A percentile compares a stretch with the other conserved stretches of the same genome.
Evolutionary conservation across 2,329 filamentous ascomycete genomes (phyloP).

Genomic region (Calonectria hawksworthii): DNA sequence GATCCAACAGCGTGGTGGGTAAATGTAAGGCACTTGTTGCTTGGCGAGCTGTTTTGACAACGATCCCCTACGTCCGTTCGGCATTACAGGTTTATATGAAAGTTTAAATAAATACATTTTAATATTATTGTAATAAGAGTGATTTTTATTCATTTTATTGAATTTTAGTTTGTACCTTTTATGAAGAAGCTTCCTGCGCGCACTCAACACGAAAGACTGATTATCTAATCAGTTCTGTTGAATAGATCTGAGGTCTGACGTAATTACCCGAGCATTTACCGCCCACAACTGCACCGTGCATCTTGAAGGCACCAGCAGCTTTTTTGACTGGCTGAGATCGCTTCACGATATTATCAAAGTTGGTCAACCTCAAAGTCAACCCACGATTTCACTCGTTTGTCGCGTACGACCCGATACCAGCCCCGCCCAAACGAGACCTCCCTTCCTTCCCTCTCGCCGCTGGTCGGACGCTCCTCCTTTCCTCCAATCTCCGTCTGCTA

Average conservation of each 20-base stretch:
- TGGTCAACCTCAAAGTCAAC: not conserved
- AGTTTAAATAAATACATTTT: no score
- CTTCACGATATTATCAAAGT: not conserved
- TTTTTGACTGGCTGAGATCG: constrained; percentile 1
- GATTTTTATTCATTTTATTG: not conserved
- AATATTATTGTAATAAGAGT: not conserved
- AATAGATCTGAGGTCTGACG: constrained; percentile 15
- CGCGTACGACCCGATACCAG: not conserved
- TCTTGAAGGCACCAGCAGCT: constrained; percentile 7
- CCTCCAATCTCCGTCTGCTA: constrained; percentile 26
- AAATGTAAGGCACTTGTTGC: not conserved
- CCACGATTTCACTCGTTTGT: not conserved
- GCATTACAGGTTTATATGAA: no score
- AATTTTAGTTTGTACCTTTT: no score
- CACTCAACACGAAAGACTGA: not conserved
- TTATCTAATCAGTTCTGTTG: not conserved
- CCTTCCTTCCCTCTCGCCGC: not conserved
- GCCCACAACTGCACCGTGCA: not conserved
- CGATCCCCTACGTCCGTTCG: not conserved
- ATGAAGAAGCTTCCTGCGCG: no score
- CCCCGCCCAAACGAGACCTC: not conserved
- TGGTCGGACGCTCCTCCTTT: constrained; percentile 3
- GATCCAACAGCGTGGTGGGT: not conserved
- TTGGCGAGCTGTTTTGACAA: not conserved
- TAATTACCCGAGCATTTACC: constrained; percentile 30